Conservation (phyloP, 768 basidiomycete species). For the Rhodosporidiobolus sp. region DNA sequence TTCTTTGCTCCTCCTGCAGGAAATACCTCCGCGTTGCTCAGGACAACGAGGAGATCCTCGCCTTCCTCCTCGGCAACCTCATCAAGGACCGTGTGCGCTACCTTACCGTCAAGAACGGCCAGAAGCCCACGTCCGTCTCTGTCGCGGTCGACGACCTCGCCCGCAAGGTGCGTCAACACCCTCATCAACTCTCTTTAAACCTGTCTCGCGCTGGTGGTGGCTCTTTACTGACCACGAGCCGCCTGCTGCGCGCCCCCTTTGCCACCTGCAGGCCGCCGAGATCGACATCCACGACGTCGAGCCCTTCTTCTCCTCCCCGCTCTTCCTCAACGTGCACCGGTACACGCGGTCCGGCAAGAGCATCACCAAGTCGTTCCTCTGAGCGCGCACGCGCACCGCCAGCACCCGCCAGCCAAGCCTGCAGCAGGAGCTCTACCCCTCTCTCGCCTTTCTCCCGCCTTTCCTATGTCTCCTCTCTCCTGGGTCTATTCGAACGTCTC, state of each 20-base stretch:
- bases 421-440: too few species aligned
- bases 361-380: conserved; percentile 20
- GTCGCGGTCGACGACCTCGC: conserved; percentile 81
- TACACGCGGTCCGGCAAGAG: conserved; percentile 23
- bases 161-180: conserved; percentile 62
- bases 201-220: too few species aligned
- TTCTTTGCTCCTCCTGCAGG: conserved; percentile 54
- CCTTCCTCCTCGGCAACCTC: conserved; percentile 88
- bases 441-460: too few species aligned
- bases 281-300: conserved; percentile 89
- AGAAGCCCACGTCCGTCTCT: conserved; percentile 71
- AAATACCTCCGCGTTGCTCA: conserved; percentile 94
- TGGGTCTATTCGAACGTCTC: too few species aligned
- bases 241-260: background rate
- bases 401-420: too few species aligned
- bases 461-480: too few species aligned
- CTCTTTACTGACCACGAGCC: background rate
- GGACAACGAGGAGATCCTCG: conserved; percentile 91
- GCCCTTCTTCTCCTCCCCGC: conserved; percentile 76
- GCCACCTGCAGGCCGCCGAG: conserved; percentile 71
- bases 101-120: conserved; percentile 69
- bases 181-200: too few species aligned
- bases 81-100: conserved; percentile 71
- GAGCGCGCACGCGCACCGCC: background rate
- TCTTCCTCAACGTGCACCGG: conserved; percentile 57